Percentiles rank a stretch among this genome's conserved stretches.
phyloP scores from a whole-genome alignment of 2,329 filamentous ascomycete genomes.

The Colletotrichum incanum region DNA sequence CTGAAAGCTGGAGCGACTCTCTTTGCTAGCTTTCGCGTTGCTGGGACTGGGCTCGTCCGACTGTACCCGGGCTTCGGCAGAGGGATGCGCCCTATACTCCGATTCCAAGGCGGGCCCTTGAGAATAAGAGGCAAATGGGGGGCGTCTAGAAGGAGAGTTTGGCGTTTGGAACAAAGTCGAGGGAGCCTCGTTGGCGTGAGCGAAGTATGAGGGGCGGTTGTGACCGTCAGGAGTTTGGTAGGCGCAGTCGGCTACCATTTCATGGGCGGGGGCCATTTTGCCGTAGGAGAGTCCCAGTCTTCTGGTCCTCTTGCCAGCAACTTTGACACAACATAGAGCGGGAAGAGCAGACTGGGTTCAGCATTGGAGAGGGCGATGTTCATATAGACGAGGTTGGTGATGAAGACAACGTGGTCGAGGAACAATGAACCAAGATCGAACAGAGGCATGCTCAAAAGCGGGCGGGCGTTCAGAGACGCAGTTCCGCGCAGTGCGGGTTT shows the following conservation, averaged over 20 bases:
- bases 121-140: conserved; percentile 36
- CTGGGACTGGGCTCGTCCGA: conserved; percentile 51
- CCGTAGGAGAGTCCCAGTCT: conserved; percentile 58
- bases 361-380: conserved; percentile 65
- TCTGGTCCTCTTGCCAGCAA: conserved; percentile 65
- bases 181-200: conserved; percentile 36
- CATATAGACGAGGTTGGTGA: conserved; percentile 69
- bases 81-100: conserved; percentile 16
- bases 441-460: conserved; percentile 62
- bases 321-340: conserved; percentile 65
- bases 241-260: conserved; percentile 51
- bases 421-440: conserved; percentile 67
- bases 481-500: conserved; percentile 24
- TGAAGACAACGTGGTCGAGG: conserved; percentile 67
- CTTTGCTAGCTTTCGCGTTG: conserved; percentile 53
- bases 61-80: conserved; percentile 41
- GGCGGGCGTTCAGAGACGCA: conserved; percentile 33
- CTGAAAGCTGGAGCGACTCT: conserved; percentile 38
- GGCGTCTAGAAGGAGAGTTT: conserved; percentile 30
- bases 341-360: conserved; percentile 62
- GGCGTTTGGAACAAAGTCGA: conserved; percentile 7
- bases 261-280: conserved; percentile 54
- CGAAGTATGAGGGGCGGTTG: conserved; percentile 50
- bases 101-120: conserved; percentile 25
- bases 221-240: conserved; percentile 59